Evolutionary conservation across 2,329 filamentous ascomycete species (phyloP), one percentile per base, ranked within the genome.

Genomic region (Scolecobasidium constrictum): DNA sequence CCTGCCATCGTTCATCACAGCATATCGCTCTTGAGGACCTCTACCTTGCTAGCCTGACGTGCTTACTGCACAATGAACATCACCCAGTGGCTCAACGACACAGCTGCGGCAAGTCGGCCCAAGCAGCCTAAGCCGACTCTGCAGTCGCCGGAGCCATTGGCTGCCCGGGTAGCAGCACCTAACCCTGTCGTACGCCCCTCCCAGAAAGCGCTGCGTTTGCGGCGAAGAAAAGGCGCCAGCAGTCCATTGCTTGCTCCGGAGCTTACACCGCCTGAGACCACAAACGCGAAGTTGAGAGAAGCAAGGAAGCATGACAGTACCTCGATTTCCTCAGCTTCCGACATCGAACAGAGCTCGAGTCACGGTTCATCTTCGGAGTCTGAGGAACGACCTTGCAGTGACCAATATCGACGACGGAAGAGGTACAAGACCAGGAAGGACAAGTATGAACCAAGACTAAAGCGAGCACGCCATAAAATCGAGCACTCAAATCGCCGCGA

Each of bases 361-460:
- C n/a, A 15, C 20, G 40, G 26, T 9, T 9, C 26, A 31, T 7
- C n/a, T 31, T 31, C 26, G n/a, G n/a, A 22, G 16, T 16, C 35
- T 9, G 18, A 21, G 5, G 18, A 13, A 16, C 17, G 20, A 20
- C n/a, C 18, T 11, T 16, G 22, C 15, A 26, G 18, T 5, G 35
- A 38, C 17, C 23, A 16, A 6, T 72, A 68, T 53, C 58, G 62
- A 50, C 63, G 61, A 44, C 62, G 58, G 46, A 56, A 64, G 48
- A 62, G 69, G 43, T 61, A 61, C 53, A 71, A 66, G 53, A 70
- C 66, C 18, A 64, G 60, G 28, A 55, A 57, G 33, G 67, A 70
- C 45, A 60, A 58, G 43, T 72, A 72, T 48, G 60, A 63, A 31
- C 53, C 58, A 17, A 62, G 63, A 46, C 53, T 52, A 46, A 53